Evolutionary conservation across 306 rosid species (phyloP).

Genomic region (Ochetophila trinervis): DNA sequence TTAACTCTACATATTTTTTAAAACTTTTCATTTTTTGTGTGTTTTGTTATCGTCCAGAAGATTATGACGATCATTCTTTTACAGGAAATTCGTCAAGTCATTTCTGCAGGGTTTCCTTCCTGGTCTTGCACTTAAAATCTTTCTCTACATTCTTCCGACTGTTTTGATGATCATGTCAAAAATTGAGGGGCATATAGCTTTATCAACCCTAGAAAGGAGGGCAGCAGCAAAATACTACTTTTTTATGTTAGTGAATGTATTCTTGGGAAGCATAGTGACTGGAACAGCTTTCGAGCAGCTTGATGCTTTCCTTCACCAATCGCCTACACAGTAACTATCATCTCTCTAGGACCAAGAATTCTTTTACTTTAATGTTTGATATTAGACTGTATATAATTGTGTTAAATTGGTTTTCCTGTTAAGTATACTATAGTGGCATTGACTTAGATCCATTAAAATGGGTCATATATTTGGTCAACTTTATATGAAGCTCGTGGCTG

Average conservation of each 20-base stretch:
- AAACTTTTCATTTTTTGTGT: neutral
- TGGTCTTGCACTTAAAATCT: constrained; percentile 95
- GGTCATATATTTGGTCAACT: neutral
- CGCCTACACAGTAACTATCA: constrained; percentile 74
- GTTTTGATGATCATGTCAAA: constrained; percentile 94
- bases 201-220: constrained; percentile 72
- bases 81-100: constrained; percentile 92
- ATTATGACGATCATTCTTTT: constrained; percentile 10
- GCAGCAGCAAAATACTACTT: constrained; percentile 85
- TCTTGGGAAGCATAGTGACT: constrained; percentile 92
- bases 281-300: constrained; percentile 96
- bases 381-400: neutral
- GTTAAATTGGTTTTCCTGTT: neutral
- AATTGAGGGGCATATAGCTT: constrained; percentile 83
- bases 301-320: constrained; percentile 85
- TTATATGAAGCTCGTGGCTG: neutral
- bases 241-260: constrained; percentile 93
- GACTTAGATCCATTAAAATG: neutral
- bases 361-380: constrained; percentile 1
- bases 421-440: neutral
- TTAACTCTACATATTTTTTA: too few relatives aligned
- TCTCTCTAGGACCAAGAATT: constrained; percentile 14
- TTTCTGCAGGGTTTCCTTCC: constrained; percentile 98
- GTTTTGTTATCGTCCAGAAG: neutral
- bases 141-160: constrained; percentile 80